These are phyloP conservation scores for Amanita fuliginea DNA, from an alignment of 768 basidiomycete genomes.

Conservation along the genomic window DNA sequence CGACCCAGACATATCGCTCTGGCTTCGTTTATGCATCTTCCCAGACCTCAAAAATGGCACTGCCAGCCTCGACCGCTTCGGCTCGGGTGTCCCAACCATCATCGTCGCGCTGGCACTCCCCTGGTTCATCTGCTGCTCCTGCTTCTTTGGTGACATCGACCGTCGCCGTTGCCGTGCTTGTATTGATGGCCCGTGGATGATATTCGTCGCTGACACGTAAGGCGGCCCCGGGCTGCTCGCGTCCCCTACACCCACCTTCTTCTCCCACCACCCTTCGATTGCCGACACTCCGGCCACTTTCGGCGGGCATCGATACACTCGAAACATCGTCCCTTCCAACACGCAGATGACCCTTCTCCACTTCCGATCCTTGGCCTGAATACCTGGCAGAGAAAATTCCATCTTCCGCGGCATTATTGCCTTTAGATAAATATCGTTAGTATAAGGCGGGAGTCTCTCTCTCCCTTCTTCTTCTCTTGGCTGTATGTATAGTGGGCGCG, in stretches of 20 bases:
- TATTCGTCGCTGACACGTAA: conserved; percentile 4
- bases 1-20: conserved; percentile 21
- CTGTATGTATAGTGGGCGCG: conserved; percentile 16
- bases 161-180: background rate
- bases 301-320: conserved; percentile 49
- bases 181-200: background rate
- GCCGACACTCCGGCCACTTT: conserved; percentile 36
- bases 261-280: conserved; percentile 73
- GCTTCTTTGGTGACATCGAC: conserved; percentile 9
- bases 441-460: conserved; percentile 74
- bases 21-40: conserved; percentile 26
- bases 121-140: background rate
- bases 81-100: background rate
- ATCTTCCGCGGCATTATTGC: conserved; percentile 84
- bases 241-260: conserved; percentile 64
- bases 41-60: conserved; percentile 32
- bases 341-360: conserved; percentile 87
- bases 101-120: background rate
- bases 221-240: conserved; percentile 11
- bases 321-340: conserved; percentile 85
- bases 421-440: conserved; percentile 70
- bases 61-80: conserved; percentile 26
- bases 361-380: conserved; percentile 82
- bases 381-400: conserved; percentile 81
- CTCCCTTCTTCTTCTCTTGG: conserved; percentile 75